A percentile compares a stretch with the other conserved stretches of the same genome.
These are phyloP conservation scores for Diaporthe eres DNA, from an alignment of 2,329 filamentous ascomycete species.

Conservation along the genomic window DNA sequence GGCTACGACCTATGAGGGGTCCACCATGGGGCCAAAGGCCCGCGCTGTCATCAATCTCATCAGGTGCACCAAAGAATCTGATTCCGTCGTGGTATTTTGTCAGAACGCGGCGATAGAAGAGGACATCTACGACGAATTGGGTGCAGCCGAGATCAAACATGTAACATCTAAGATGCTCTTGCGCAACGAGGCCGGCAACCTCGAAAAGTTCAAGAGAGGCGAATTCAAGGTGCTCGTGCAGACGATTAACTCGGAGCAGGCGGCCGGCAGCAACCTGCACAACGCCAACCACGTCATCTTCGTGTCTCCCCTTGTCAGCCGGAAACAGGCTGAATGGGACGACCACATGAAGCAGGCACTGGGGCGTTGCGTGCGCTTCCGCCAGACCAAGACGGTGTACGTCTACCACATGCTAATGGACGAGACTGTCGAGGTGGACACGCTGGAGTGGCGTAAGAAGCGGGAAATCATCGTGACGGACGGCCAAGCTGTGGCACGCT, in stretches of 20 bases:
- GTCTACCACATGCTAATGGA: conserved; percentile 57
- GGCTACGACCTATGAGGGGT: conserved; percentile 2
- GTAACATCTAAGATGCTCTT: conserved; percentile 23
- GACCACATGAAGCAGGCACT: conserved; percentile 56
- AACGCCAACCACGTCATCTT: conserved; percentile 60
- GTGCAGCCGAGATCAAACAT: conserved; percentile 39
- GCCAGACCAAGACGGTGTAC: conserved; percentile 55
- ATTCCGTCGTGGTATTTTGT: conserved; percentile 55
- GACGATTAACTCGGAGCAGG: conserved; percentile 54
- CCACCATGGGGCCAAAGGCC: conserved; percentile 43
- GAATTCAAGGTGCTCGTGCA: conserved; percentile 53
- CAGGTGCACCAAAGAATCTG: conserved; percentile 43
- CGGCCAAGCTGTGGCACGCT: conserved; percentile 26
- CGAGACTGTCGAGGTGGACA: conserved; percentile 58
- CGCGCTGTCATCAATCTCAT: conserved; percentile 46
- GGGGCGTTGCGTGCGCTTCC: conserved; percentile 56
- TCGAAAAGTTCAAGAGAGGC: conserved; percentile 49
- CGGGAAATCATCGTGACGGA: conserved; percentile 32
- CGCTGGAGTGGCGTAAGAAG: conserved; percentile 47
- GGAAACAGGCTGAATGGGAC: conserved; percentile 51
- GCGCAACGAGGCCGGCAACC: conserved; percentile 24
- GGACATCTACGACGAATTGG: conserved; percentile 46
- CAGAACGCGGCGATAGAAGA: conserved; percentile 51
- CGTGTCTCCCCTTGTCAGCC: conserved; percentile 51
- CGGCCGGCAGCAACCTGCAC: conserved; percentile 58